Percentiles rank a stretch among this genome's conserved stretches.
These are phyloP conservation scores for Passalora sequoiae DNA, from an alignment of 2,329 filamentous ascomycete genomes.

Conservation along the genomic window DNA sequence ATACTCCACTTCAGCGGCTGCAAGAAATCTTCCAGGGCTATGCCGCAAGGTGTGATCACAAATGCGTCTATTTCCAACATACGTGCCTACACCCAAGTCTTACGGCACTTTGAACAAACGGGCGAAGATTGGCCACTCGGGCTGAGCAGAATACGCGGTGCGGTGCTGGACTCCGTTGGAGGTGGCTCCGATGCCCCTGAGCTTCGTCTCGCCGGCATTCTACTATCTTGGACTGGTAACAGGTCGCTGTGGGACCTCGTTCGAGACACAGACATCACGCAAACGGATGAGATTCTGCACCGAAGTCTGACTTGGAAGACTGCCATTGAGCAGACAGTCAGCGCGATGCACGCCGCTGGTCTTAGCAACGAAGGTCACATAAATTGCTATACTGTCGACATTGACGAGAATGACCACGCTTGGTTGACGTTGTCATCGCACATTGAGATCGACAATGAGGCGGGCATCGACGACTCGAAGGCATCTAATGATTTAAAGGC, in stretches of 20 bases:
- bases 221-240: neutral
- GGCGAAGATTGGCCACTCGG: neutral
- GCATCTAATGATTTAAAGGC: neutral
- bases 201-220: neutral
- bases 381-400: neutral
- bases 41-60: too few relatives aligned
- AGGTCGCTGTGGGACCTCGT: neutral
- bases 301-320: neutral
- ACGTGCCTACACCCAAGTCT: too few relatives aligned
- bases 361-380: neutral
- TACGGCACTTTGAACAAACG: too few relatives aligned
- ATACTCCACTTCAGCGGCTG: too few relatives aligned
- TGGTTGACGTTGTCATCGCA: neutral
- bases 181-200: too few relatives aligned
- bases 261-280: neutral
- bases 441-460: neutral
- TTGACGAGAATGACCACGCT: conserved; percentile 1
- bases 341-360: neutral
- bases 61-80: too few relatives aligned
- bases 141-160: neutral
- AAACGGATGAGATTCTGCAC: neutral
- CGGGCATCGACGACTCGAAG: neutral
- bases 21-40: too few relatives aligned
- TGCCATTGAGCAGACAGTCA: neutral
- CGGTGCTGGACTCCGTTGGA: too few relatives aligned